Percentiles rank a stretch among this genome's conserved stretches.
Evolutionary conservation across 768 basidiomycete species (phyloP).

Genomic region (Lactarius hatsudake): DNA sequence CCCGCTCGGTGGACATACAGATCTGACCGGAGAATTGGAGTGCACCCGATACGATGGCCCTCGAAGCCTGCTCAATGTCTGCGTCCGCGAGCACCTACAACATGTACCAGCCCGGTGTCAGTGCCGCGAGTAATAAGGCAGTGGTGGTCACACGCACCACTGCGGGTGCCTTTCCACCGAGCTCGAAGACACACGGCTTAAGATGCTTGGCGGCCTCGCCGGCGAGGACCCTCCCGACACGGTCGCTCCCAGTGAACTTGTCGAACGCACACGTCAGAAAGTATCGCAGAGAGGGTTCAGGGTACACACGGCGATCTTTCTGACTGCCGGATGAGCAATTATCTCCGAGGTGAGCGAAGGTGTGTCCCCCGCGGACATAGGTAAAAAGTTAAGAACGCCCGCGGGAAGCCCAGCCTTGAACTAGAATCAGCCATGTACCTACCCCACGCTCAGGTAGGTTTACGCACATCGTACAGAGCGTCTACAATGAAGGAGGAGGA

Average conservation of each 20-base stretch:
- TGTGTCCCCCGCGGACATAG: slow-evolving; percentile 43
- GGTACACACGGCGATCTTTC: slow-evolving; percentile 49
- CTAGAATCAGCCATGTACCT: background rate
- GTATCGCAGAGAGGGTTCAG: background rate
- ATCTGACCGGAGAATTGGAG: slow-evolving; percentile 51
- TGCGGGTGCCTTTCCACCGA: slow-evolving; percentile 54
- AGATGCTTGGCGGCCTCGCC: slow-evolving; percentile 53
- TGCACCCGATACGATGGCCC: slow-evolving; percentile 45
- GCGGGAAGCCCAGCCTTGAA: slow-evolving; percentile 56
- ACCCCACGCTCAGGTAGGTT: too few species aligned
- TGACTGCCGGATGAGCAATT: slow-evolving; percentile 52
- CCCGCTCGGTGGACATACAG: slow-evolving; percentile 57
- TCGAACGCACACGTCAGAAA: background rate
- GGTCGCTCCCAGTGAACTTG: slow-evolving; percentile 57
- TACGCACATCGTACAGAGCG: slow-evolving; percentile 42
- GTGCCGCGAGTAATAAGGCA: background rate
- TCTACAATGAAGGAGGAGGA: slow-evolving; percentile 47
- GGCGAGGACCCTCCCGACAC: slow-evolving; percentile 53
- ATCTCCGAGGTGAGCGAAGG: slow-evolving; percentile 48
- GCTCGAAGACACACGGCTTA: slow-evolving; percentile 55
- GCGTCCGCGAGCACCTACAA: slow-evolving; percentile 52
- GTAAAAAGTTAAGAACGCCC: slow-evolving; percentile 57
- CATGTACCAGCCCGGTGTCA: background rate
- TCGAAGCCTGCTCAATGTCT: slow-evolving; percentile 51
- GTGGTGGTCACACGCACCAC: slow-evolving; percentile 38